Evolutionary conservation across 1,139 yeast species (phyloP), one percentile per base, ranked within the genome.

Genomic region (Candida labiduridarum): DNA sequence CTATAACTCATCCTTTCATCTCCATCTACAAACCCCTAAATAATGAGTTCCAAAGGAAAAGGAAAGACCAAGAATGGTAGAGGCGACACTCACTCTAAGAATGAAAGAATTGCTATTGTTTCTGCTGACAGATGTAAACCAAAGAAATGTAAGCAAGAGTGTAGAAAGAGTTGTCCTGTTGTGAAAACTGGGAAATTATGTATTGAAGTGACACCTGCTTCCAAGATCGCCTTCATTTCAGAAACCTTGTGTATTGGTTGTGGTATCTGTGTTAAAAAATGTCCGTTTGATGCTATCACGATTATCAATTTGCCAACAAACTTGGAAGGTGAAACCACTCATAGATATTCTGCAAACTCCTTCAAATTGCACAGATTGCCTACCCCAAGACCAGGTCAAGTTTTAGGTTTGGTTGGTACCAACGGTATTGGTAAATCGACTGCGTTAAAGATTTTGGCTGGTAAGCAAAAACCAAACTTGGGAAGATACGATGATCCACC

Each of bases 341-440:
- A 94, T 71, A 85, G 99, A 78, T 94, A 94, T 71, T 89, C 97
- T 45, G 99, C 98, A 52, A 94, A 94, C 72, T 90, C 97, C 47
- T 94, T 94, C 84, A 94, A 94, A 73, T 82, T 94, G 64, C 99
- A 94, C 70, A 84, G 99, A 71, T 80, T 94, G 62, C 99, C 99
- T 19, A 92, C 97, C 53, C 99, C 99, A 59, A 87, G 99, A 74
- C 98, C 99, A 6, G 99, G 98, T 53, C 99, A 94, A 74, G 99
- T 94, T 45, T 80, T 94, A 59, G 99, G 99, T 58, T 81, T 94
- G 61, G 99, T 94, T 46, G 99, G 99, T 66, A 89, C 98, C 52
- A 94, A 94, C 78, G 99, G 99, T 90, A 94, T 94, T 65, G 99
- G 99, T 63, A 94, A 94, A 69, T 88, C 96, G 11, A 94, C 99